Evolutionary conservation across 192 early-diverging fungal genomes (phyloP).

Genomic region (Coemansia sp.): DNA sequence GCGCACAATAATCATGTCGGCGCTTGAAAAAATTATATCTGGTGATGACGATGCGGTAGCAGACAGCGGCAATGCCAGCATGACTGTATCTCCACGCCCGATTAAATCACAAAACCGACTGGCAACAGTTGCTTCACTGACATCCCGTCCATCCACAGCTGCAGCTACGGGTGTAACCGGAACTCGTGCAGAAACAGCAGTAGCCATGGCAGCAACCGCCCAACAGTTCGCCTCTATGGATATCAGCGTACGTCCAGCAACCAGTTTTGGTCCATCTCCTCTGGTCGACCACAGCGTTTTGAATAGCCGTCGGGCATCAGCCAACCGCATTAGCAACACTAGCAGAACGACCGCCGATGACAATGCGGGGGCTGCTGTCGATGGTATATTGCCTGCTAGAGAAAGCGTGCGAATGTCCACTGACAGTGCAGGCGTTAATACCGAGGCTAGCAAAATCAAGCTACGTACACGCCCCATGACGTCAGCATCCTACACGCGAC

Average conservation of each 20-base stretch:
- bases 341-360: slow-evolving; percentile 12
- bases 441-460: slow-evolving; percentile 21
- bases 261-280: not conserved
- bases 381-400: too few relatives aligned
- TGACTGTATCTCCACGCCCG: slow-evolving; percentile 2
- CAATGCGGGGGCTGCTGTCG: not conserved
- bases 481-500: slow-evolving; percentile 22
- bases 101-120: slow-evolving; percentile 13
- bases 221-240: slow-evolving; percentile 31
- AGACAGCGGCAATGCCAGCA: slow-evolving; percentile 3
- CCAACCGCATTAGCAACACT: slow-evolving; percentile 4
- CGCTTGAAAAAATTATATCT: slow-evolving; percentile 23
- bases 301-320: not conserved
- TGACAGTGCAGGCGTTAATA: not conserved
- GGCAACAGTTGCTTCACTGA: slow-evolving; percentile 11
- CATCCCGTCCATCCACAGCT: not conserved
- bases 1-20: slow-evolving; percentile 34
- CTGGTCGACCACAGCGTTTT: not conserved
- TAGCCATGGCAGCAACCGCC: slow-evolving; percentile 26
- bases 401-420: not conserved
- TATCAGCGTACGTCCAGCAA: not conserved
- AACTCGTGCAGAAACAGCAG: slow-evolving; percentile 31
- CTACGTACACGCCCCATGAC: slow-evolving; percentile 50
- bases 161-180: not conserved
- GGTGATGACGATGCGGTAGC: slow-evolving; percentile 10